phyloP scores from a whole-genome alignment of 768 basidiomycete species.

The Amanita thiersii region DNA sequence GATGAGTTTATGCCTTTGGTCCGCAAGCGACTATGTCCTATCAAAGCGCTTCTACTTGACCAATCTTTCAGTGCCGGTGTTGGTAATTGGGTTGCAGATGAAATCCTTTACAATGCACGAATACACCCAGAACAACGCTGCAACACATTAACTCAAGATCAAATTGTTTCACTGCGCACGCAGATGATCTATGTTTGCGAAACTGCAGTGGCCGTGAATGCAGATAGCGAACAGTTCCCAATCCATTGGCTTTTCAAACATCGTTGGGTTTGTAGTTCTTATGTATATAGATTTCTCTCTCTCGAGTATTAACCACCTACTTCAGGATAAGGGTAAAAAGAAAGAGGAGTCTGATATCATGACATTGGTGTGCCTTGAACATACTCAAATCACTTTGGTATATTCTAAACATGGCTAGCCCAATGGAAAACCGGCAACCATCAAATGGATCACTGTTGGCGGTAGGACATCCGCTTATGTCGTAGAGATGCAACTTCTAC shows the following conservation, averaged over 20 bases:
- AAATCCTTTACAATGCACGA: constrained; percentile 66
- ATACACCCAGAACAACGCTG: constrained; percentile 68
- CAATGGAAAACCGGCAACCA: constrained; percentile 60
- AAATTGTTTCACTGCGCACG: constrained; percentile 42
- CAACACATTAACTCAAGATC: constrained; percentile 40
- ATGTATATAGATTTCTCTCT: neutral
- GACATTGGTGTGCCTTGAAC: constrained; percentile 30
- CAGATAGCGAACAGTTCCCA: constrained; percentile 62
- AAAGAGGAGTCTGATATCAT: constrained; percentile 30
- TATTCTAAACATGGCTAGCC: constrained; percentile 33
- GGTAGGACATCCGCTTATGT: constrained; percentile 74
- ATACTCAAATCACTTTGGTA: constrained; percentile 3
- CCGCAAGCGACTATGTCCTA: constrained; percentile 49
- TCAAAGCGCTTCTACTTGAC: constrained; percentile 71
- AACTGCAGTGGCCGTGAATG: constrained; percentile 59
- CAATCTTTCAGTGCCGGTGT: constrained; percentile 78
- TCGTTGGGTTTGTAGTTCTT: constrained; percentile 44
- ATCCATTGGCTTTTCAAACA: constrained; percentile 60
- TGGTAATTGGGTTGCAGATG: constrained; percentile 82
- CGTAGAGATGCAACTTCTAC: constrained; percentile 44
- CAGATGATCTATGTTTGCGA: constrained; percentile 48
- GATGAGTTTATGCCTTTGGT: constrained; percentile 41
- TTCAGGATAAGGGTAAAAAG: constrained; percentile 53
- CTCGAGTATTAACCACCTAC: neutral
- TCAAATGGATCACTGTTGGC: constrained; percentile 69